Conservation (phyloP, 2,329 filamentous ascomycete species). For the Botryotinia narcissicola region DNA sequence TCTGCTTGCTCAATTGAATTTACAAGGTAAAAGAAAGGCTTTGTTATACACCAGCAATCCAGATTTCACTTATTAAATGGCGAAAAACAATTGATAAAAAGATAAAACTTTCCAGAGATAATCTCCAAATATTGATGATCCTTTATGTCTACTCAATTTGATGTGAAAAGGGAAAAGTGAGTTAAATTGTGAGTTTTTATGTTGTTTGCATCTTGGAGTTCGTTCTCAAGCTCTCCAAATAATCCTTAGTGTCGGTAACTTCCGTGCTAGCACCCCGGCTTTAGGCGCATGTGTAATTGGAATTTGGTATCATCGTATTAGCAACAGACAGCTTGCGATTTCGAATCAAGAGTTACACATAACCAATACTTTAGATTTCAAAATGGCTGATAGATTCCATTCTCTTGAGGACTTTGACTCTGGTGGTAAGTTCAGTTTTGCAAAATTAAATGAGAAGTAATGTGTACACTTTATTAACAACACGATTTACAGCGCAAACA, state of each 20-base stretch:
- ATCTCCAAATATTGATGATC: neutral
- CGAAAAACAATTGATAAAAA: neutral
- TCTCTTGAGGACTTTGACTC: conserved; percentile 59
- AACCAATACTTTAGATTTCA: conserved; percentile 28
- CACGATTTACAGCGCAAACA: conserved; percentile 59
- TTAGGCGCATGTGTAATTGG: conserved; percentile 14
- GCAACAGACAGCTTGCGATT: conserved; percentile 21
- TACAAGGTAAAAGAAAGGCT: conserved; percentile 1
- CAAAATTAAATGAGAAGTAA: conserved; percentile 14
- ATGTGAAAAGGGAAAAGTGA: neutral
- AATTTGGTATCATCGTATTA: neutral
- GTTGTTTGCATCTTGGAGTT: conserved; percentile 10
- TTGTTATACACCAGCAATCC: conserved; percentile 8
- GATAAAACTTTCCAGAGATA: neutral
- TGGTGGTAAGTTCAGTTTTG: conserved; percentile 41
- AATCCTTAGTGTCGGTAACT: conserved; percentile 21
- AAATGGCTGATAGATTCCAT: conserved; percentile 59
- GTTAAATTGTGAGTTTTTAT: conserved; percentile 11
- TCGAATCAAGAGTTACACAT: conserved; percentile 16
- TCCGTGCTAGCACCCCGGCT: conserved; percentile 1
- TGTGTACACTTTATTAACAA: conserved; percentile 23
- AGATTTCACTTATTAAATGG: neutral
- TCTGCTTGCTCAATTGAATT: conserved; percentile 1
- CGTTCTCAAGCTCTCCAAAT: conserved; percentile 15
- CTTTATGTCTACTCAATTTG: neutral